Evolutionary conservation across 306 rosid species (phyloP), one percentile per base, ranked within the genome.

Genomic region (Begonia fuchsioides): DNA sequence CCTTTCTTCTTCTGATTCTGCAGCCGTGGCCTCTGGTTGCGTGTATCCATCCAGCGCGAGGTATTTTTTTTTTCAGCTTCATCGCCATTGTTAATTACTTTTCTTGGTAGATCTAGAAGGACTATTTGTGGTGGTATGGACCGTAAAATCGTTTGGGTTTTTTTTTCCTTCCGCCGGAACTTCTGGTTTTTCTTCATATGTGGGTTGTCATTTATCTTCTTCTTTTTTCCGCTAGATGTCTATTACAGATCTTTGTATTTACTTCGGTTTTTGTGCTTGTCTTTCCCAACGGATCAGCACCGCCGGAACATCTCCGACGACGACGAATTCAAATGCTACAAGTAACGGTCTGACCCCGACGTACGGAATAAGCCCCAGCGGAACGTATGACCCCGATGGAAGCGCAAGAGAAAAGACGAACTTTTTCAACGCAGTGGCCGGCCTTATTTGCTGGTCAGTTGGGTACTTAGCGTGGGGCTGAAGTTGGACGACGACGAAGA

Each of bases 31-130:
- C 72, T 58, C 96, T 13, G 43, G 56, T 18, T 92, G 98, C 77
- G 77, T 68, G 40, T 92, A 46, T 49, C 94, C 98, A 38, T 54
- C 95, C 49, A 73, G 82, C 68, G 8, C 93, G 51, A 54, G 95
- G 98, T 90, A 79, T 44, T 50, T 2, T n/a, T n/a, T n/a, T n/a
- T 9, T 44, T 43, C 35, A 26, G 35, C 35, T 26, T 4, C 35
- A 26, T 26, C 8, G 35, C 35, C 8, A 26, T 5, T 26, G 35
- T 26, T 26, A 26, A 5, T n/a, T 5, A 26, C 5, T 5, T 26
- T 26, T 26, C 35, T 26, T 26, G 7, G 35, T 26, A 26, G 35
- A 26, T 26, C 35, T 26, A 5, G 35, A 6, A 6, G 35, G 35
- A 26, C 35, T 26, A 26, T 3, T 5, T 4, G 35, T 26, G 8